These are phyloP conservation scores for Thalassiosira exigua DNA, from an alignment of 352 stramenopile genomes.

Conservation along the genomic window DNA sequence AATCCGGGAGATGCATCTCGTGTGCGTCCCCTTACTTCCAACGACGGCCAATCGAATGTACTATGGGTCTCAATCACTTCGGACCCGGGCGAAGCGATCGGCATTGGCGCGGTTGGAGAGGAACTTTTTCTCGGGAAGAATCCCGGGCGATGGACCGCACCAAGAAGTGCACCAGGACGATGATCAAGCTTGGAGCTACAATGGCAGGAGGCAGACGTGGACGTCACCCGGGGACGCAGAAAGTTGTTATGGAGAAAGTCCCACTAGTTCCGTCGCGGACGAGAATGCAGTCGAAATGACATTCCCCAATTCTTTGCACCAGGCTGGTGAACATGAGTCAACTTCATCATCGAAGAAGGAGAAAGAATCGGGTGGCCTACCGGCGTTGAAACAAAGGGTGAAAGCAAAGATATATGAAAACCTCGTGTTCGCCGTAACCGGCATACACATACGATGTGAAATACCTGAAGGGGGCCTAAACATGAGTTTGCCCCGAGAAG, in stretches of 20 bases:
- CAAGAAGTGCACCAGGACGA: slow-evolving; percentile 23
- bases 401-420: slow-evolving; percentile 79
- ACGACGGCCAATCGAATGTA: slow-evolving; percentile 72
- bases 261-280: slow-evolving; percentile 8
- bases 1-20: slow-evolving; percentile 76
- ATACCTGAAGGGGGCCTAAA: slow-evolving; percentile 72
- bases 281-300: slow-evolving; percentile 13
- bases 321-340: background rate
- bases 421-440: slow-evolving; percentile 68
- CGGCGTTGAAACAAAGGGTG: slow-evolving; percentile 69
- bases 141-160: slow-evolving; percentile 69
- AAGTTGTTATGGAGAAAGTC: slow-evolving; percentile 14
- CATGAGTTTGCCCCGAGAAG: slow-evolving; percentile 61
- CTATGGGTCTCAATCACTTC: slow-evolving; percentile 62
- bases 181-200: slow-evolving; percentile 26
- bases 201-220: slow-evolving; percentile 39
- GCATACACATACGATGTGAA: slow-evolving; percentile 82
- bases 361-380: slow-evolving; percentile 27
- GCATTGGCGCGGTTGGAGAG: slow-evolving; percentile 78
- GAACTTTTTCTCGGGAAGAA: slow-evolving; percentile 78
- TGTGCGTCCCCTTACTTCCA: slow-evolving; percentile 80
- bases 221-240: slow-evolving; percentile 26
- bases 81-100: slow-evolving; percentile 77
- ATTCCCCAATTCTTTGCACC: slow-evolving; percentile 3
- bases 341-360: slow-evolving; percentile 25